These are phyloP conservation scores for Adansonia rubrostipa DNA, from an alignment of 441 rosid genomes.

Conservation along the genomic window DNA sequence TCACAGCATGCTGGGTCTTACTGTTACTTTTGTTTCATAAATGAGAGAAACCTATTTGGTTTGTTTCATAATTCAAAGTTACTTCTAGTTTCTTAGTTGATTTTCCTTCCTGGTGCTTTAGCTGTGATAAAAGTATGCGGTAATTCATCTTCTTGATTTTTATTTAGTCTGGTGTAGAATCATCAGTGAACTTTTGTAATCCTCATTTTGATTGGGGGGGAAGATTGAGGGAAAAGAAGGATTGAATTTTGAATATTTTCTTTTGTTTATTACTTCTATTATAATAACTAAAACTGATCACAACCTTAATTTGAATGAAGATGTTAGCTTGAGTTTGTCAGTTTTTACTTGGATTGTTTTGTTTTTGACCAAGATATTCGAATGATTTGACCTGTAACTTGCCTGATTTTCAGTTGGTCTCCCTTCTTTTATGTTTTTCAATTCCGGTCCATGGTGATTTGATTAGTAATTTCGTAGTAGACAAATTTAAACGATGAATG, in stretches of 20 bases:
- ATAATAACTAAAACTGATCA: not conserved
- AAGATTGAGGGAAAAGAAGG: not conserved
- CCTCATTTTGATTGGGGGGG: not conserved
- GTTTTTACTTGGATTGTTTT: not conserved
- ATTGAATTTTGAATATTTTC: conserved; percentile 7
- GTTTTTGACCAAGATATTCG: not conserved
- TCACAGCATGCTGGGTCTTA: not conserved
- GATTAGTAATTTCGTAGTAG: not conserved
- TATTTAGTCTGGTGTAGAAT: not conserved
- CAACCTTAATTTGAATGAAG: not conserved
- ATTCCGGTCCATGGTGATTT: not conserved
- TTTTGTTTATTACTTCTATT: not conserved
- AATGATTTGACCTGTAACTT: not conserved
- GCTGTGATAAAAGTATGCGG: conserved; percentile 7
- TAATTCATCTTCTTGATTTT: conserved; percentile 1
- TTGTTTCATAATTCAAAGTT: not conserved
- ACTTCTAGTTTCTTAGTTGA: not conserved
- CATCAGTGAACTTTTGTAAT: not conserved
- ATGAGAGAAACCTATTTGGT: not conserved
- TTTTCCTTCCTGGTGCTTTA: not conserved
- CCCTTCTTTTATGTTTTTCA: not conserved
- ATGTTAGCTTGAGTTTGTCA: not conserved
- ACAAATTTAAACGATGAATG: not conserved
- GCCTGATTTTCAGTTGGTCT: not conserved
- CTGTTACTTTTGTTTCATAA: not conserved